phyloP scores from a whole-genome alignment of 179 eudicot species.

The Corrigiola litoralis region DNA sequence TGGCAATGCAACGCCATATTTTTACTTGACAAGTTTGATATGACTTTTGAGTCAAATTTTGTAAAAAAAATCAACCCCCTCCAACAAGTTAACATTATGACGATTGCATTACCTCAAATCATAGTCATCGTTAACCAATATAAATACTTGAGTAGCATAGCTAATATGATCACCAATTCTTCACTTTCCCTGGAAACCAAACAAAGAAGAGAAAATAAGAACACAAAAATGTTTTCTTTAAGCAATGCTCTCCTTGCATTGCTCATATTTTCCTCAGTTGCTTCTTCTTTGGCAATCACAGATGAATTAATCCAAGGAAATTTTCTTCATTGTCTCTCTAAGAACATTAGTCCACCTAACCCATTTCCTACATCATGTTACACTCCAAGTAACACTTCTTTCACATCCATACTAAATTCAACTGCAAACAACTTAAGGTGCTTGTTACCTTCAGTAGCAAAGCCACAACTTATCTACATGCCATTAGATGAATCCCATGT shows the following conservation, averaged over 20 bases:
- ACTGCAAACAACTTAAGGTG: slow-evolving; percentile 34
- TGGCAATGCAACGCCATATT: no score
- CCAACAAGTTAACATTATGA: slow-evolving; percentile 13
- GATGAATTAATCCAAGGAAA: slow-evolving; percentile 13
- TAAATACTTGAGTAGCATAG: slow-evolving; percentile 10
- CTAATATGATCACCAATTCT: slow-evolving; percentile 4
- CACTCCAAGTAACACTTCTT: slow-evolving; percentile 24
- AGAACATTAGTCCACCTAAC: slow-evolving; percentile 19
- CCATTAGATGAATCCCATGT: slow-evolving; percentile 41
- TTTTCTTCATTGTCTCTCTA: slow-evolving; percentile 25
- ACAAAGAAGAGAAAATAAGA: not conserved
- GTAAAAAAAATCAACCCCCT: not conserved
- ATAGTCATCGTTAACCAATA: slow-evolving; percentile 26
- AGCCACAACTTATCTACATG: slow-evolving; percentile 35
- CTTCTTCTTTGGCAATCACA: slow-evolving; percentile 1
- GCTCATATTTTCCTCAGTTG: slow-evolving; percentile 3
- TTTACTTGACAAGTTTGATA: not conserved
- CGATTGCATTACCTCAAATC: slow-evolving; percentile 29
- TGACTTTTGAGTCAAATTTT: slow-evolving; percentile 18
- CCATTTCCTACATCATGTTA: slow-evolving; percentile 26
- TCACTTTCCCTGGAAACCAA: slow-evolving; percentile 14
- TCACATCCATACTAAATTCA: slow-evolving; percentile 21
- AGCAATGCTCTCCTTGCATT: not conserved
- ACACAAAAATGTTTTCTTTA: slow-evolving; percentile 7
- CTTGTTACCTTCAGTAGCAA: slow-evolving; percentile 28